Evolutionary conservation across 306 rosid genomes (phyloP).

Genomic region (Pterocarpus santalinus): DNA sequence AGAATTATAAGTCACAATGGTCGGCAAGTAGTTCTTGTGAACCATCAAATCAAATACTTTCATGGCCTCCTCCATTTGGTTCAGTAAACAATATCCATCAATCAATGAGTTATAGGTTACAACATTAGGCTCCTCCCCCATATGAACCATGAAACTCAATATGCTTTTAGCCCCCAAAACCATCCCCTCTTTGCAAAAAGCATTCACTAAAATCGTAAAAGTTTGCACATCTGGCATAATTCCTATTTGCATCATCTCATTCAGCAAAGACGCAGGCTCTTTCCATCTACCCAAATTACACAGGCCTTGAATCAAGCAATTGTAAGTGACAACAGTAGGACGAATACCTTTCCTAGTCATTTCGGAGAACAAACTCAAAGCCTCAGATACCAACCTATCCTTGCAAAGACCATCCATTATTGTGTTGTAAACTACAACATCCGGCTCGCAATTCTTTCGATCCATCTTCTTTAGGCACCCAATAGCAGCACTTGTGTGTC

Average conservation of each 20-base stretch:
- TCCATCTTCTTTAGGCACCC: constrained; percentile 40
- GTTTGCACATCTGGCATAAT: constrained; percentile 43
- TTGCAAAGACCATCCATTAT: constrained; percentile 49
- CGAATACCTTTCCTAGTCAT: constrained; percentile 42
- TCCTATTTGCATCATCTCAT: constrained; percentile 46
- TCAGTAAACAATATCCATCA: constrained; percentile 46
- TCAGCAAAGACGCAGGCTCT: constrained; percentile 34
- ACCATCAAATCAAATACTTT: constrained; percentile 44
- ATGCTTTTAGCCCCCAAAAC: constrained; percentile 36
- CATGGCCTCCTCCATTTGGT: constrained; percentile 44
- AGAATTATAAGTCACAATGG: constrained; percentile 42
- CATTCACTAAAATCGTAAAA: constrained; percentile 50
- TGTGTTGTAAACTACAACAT: constrained; percentile 35
- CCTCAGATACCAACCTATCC: constrained; percentile 37
- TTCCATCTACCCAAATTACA: constrained; percentile 42
- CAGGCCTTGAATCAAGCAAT: constrained; percentile 51
- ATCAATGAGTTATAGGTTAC: constrained; percentile 54
- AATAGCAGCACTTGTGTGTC: constrained; percentile 39
- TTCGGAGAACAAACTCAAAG: constrained; percentile 41
- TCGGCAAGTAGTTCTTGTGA: constrained; percentile 23
- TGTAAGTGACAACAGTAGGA: constrained; percentile 44
- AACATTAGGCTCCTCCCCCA: constrained; percentile 47
- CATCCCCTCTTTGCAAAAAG: constrained; percentile 52
- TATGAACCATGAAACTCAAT: constrained; percentile 41
- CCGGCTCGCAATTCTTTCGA: constrained; percentile 13